Conservation (phyloP, 768 basidiomycete species). For the Pleurotus djamor region DNA sequence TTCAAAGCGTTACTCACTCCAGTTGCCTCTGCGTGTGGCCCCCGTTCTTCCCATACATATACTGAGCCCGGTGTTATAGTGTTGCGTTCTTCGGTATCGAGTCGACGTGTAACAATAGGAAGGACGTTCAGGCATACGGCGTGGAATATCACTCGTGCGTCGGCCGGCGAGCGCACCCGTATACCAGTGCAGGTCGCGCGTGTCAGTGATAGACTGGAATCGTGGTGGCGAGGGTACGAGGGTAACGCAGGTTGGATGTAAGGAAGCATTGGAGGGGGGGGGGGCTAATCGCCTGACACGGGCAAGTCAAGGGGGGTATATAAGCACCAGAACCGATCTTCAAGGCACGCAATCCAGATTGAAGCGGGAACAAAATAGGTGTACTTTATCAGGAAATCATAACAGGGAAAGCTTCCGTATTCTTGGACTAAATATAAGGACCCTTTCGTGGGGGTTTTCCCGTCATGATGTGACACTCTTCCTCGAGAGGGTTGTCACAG, state of each 20-base stretch:
- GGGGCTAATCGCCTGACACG: not conserved
- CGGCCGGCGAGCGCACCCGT: constrained; percentile 48
- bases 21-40: constrained; percentile 67
- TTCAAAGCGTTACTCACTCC: constrained; percentile 45
- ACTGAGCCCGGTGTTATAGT: constrained; percentile 72
- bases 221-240: not conserved
- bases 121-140: constrained; percentile 64
- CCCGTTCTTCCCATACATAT: constrained; percentile 86
- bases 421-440: not conserved
- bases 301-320: constrained; percentile 1
- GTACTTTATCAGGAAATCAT: constrained; percentile 6
- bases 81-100: constrained; percentile 75
- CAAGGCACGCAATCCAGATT: not conserved
- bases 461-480: constrained; percentile 5
- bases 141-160: constrained; percentile 67
- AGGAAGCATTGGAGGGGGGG: constrained; percentile 1
- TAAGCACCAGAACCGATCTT: constrained; percentile 7
- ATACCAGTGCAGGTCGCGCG: constrained; percentile 50
- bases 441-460: constrained; percentile 3
- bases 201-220: constrained; percentile 31
- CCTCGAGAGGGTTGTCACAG: constrained; percentile 4
- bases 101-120: constrained; percentile 75
- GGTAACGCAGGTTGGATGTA: constrained; percentile 5
- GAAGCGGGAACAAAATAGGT: constrained; percentile 1
- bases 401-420: constrained; percentile 4